These are phyloP conservation scores for Chlorella sorokiniana DNA, from an alignment of 139 green algal species.

Conservation along the genomic window DNA sequence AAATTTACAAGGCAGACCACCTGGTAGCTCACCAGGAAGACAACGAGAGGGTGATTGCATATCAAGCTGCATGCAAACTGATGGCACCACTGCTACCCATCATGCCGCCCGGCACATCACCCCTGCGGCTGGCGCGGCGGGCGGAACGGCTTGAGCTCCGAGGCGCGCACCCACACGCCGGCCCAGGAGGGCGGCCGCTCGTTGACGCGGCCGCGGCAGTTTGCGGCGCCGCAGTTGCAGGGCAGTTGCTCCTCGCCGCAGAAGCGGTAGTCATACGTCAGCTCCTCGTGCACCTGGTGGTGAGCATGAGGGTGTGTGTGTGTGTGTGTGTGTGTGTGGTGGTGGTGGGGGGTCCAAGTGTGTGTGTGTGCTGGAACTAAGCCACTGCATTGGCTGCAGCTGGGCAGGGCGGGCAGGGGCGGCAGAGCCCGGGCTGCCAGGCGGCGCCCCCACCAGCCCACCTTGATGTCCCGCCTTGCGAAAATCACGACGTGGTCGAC, in stretches of 20 bases:
- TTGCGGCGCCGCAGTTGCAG: constrained; percentile 77
- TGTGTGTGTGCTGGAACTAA: too few relatives aligned
- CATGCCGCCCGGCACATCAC: too few relatives aligned
- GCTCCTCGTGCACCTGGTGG: constrained; percentile 44
- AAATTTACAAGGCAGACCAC: too few relatives aligned
- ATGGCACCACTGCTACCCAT: too few relatives aligned
- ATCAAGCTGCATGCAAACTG: too few relatives aligned
- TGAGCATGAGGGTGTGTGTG: not conserved
- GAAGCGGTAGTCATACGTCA: constrained; percentile 71
- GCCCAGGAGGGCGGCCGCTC: not conserved
- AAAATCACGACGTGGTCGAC: constrained; percentile 78
- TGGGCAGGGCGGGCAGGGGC: not conserved
- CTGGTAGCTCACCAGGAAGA: too few relatives aligned
- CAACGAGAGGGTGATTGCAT: too few relatives aligned
- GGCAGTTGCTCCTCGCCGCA: constrained; percentile 59
- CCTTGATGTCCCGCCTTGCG: constrained; percentile 56
- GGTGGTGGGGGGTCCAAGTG: too few relatives aligned
- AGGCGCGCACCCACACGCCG: not conserved
- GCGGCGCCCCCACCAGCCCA: not conserved
- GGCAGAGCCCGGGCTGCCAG: not conserved
- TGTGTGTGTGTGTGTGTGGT: too few relatives aligned
- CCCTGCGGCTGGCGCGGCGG: too few relatives aligned
- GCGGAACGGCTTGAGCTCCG: constrained; percentile 16
- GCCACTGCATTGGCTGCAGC: not conserved
- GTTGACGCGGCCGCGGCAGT: constrained; percentile 76